Conservation (phyloP, 305 asterid genomes). For the Fraxinus baroniana region DNA sequence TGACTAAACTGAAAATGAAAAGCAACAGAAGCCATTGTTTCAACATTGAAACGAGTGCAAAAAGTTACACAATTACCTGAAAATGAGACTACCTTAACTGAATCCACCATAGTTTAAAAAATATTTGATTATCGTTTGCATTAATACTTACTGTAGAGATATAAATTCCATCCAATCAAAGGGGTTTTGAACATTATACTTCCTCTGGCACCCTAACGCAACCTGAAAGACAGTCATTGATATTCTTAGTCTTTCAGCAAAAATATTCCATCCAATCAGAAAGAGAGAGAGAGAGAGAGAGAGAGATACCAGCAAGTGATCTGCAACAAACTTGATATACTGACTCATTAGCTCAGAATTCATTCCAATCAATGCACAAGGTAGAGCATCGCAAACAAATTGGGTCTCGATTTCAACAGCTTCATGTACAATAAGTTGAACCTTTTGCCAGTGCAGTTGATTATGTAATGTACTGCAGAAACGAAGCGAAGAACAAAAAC, state of each 20-base stretch:
- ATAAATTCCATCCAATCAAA: conserved; percentile 89
- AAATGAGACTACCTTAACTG: not conserved
- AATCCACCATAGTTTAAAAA: not conserved
- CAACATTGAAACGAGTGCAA: not conserved
- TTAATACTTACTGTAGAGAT: conserved; percentile 61
- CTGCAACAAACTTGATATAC: conserved; percentile 70
- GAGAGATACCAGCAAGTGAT: conserved; percentile 52
- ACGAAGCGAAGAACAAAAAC: not conserved
- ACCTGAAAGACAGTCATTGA: conserved; percentile 37
- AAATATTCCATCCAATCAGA: not conserved
- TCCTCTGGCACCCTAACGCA: conserved; percentile 59
- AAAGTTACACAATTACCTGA: not conserved
- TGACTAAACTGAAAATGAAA: not conserved
- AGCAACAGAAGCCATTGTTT: not conserved
- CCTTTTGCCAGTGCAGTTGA: conserved; percentile 49
- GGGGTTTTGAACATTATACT: conserved; percentile 60
- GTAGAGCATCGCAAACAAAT: conserved; percentile 74
- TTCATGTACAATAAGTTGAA: conserved; percentile 66
- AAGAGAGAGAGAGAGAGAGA: not conserved
- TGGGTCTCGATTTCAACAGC: conserved; percentile 74
- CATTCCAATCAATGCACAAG: conserved; percentile 79
- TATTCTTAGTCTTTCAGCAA: not conserved
- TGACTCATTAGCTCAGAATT: conserved; percentile 59
- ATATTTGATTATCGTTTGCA: not conserved
- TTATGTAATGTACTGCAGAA: conserved; percentile 49